These are phyloP conservation scores for Allantophomopsis cytisporea DNA, from an alignment of 2,329 filamentous ascomycete species.

Conservation along the genomic window DNA sequence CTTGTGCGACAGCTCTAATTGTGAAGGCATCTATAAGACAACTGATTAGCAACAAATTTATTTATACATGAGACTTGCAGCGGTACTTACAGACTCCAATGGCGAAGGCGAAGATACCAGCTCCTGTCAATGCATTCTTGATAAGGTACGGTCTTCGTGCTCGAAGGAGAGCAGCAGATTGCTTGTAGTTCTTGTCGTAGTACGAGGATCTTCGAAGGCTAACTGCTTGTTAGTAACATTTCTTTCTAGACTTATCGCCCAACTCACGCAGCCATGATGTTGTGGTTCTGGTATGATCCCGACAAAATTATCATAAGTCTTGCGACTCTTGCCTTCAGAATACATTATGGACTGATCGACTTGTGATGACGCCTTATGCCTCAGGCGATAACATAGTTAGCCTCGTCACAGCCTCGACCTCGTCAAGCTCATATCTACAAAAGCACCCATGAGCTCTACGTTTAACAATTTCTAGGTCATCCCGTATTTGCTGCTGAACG, in stretches of 20 bases:
- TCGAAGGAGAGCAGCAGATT: slow-evolving; percentile 79
- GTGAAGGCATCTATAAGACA: slow-evolving; percentile 46
- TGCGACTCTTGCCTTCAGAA: no score
- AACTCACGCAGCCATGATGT: slow-evolving; percentile 16
- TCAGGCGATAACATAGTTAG: no score
- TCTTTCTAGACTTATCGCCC: background rate
- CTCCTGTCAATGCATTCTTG: slow-evolving; percentile 74
- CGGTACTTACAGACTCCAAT: slow-evolving; percentile 70
- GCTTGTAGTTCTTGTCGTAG: slow-evolving; percentile 79
- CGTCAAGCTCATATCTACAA: background rate
- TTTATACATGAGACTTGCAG: background rate
- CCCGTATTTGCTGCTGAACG: no score
- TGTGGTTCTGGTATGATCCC: no score
- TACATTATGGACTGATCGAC: no score
- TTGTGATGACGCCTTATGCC: no score
- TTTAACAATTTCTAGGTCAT: no score
- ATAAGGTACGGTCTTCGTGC: slow-evolving; percentile 84
- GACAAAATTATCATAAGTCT: no score
- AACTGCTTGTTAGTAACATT: slow-evolving; percentile 3
- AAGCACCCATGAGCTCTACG: no score
- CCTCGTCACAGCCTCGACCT: background rate
- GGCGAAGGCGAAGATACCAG: slow-evolving; percentile 63
- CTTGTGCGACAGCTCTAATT: slow-evolving; percentile 80
- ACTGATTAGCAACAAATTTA: slow-evolving; percentile 12
- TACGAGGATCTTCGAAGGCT: slow-evolving; percentile 64